Conservation (phyloP, 768 basidiomycete genomes). For the Boletus speciosus region DNA sequence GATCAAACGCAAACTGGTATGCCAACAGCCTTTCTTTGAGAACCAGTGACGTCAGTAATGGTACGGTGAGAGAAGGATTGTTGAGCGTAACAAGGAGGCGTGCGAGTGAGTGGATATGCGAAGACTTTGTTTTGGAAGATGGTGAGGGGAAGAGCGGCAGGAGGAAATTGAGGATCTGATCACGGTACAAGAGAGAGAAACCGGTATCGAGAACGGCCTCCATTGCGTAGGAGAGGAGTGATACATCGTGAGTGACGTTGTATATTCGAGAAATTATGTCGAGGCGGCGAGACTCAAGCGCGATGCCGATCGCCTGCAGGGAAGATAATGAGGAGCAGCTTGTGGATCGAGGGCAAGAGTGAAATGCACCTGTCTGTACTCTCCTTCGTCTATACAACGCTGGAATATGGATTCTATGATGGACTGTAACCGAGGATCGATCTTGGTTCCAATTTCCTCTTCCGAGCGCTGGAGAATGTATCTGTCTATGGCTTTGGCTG, state of each 20-base stretch:
- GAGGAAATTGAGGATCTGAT: constrained; percentile 73
- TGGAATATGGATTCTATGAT: constrained; percentile 90
- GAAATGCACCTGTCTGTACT: constrained; percentile 77
- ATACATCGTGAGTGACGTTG: constrained; percentile 66
- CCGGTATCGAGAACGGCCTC: constrained; percentile 88
- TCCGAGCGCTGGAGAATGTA: constrained; percentile 73
- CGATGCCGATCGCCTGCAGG: constrained; percentile 86
- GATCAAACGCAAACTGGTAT: constrained; percentile 94
- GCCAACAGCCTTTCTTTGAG: constrained; percentile 72
- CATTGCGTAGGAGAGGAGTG: constrained; percentile 86
- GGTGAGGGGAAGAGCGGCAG: constrained; percentile 85
- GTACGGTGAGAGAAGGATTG: constrained; percentile 72
- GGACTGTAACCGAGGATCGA: constrained; percentile 74
- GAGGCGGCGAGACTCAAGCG: constrained; percentile 84
- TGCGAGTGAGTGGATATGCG: constrained; percentile 76
- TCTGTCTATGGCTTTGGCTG: constrained; percentile 94
- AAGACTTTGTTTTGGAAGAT: constrained; percentile 65
- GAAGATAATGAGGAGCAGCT: constrained; percentile 7
- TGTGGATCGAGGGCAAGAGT: neutral
- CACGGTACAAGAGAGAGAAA: constrained; percentile 81
- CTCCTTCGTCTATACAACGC: constrained; percentile 82
- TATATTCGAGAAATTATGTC: constrained; percentile 84
- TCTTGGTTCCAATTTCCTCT: constrained; percentile 52
- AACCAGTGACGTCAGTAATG: constrained; percentile 69
- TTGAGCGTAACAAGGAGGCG: constrained; percentile 88